A percentile compares a stretch with the other conserved stretches of the same genome.
phyloP scores from a whole-genome alignment of 2,329 filamentous ascomycete species.

The Zasmidium cellare region DNA sequence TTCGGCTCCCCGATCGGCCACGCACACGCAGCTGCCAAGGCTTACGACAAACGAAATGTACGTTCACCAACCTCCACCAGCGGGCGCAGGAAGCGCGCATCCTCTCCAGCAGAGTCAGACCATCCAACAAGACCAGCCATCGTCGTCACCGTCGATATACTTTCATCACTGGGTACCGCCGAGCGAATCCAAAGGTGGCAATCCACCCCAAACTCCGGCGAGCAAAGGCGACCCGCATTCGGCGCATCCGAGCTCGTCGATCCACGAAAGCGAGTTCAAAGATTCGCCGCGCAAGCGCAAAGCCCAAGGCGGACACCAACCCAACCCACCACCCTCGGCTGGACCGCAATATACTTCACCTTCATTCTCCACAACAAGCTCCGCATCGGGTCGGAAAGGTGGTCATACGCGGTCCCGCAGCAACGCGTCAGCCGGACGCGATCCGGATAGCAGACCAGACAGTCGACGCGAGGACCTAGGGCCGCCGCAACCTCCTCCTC shows the following conservation, averaged over 20 bases:
- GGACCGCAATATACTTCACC: slow-evolving; percentile 51
- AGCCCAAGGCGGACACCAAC: slow-evolving; percentile 57
- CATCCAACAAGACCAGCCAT: slow-evolving; percentile 59
- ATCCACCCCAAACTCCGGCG: slow-evolving; percentile 71
- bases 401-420: slow-evolving; percentile 66
- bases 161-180: slow-evolving; percentile 95
- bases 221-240: slow-evolving; percentile 52
- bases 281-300: slow-evolving; percentile 87
- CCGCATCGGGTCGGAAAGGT: slow-evolving; percentile 54
- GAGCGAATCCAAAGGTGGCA: slow-evolving; percentile 54
- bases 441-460: slow-evolving; percentile 22
- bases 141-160: slow-evolving; percentile 74
- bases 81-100: slow-evolving; percentile 39
- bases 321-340: slow-evolving; percentile 53
- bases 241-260: slow-evolving; percentile 52
- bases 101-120: slow-evolving; percentile 50
- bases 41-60: slow-evolving; percentile 56
- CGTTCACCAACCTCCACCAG: slow-evolving; percentile 47
- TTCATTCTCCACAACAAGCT: slow-evolving; percentile 56
- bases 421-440: slow-evolving; percentile 53
- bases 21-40: slow-evolving; percentile 50
- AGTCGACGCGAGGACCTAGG: slow-evolving; percentile 25
- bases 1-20: slow-evolving; percentile 46
- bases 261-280: slow-evolving; percentile 60
- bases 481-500: neutral